Evolutionary conservation across 148 eudicot species (phyloP).

Genomic region (Rhododendron vialii): DNA sequence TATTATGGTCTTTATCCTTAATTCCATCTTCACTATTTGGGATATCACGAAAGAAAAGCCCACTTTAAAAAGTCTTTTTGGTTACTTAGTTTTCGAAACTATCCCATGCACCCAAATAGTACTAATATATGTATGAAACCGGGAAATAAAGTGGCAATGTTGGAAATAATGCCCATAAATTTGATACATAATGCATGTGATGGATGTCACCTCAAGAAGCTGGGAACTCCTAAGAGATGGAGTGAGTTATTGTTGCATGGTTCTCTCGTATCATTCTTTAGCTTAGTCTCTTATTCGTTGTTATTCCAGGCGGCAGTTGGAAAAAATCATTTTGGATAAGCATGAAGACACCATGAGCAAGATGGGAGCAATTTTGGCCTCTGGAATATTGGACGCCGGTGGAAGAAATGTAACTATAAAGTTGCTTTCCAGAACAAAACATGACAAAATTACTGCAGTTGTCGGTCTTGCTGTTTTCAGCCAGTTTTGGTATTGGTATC

Average conservation of each 20-base stretch:
- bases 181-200: neutral
- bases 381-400: conserved; percentile 98
- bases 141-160: neutral
- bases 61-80: neutral
- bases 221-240: neutral
- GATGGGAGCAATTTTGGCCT: conserved; percentile 98
- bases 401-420: conserved; percentile 96
- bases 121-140: neutral
- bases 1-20: neutral
- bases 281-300: neutral
- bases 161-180: neutral
- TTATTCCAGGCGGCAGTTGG: conserved; percentile 72
- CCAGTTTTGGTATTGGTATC: conserved; percentile 99
- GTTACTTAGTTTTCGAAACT: neutral
- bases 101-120: neutral
- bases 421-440: conserved; percentile 85
- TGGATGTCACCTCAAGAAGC: neutral
- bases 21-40: neutral
- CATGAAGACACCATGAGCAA: conserved; percentile 99
- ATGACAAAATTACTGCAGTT: conserved; percentile 89
- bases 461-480: conserved; percentile 95
- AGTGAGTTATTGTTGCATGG: neutral
- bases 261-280: conserved; percentile 8
- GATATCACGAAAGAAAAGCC: neutral
- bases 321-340: conserved; percentile 91